A percentile compares a stretch with the other conserved stretches of the same genome.
Evolutionary conservation across 805 yeast species (phyloP).

Genomic region (Candida coquimbonensis): DNA sequence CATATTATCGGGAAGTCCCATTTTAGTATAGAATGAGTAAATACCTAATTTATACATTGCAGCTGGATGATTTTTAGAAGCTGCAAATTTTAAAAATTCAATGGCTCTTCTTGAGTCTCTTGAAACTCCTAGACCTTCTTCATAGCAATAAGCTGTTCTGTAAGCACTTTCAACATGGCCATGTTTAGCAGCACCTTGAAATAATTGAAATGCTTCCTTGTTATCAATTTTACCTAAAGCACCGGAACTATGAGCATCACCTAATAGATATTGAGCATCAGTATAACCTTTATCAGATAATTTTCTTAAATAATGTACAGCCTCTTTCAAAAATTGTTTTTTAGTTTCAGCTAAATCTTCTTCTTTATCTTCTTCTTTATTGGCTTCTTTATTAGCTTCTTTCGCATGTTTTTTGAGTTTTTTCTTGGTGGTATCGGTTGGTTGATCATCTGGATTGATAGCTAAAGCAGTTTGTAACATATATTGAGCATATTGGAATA

Average conservation of each 20-base stretch:
- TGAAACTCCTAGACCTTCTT: constrained; percentile 89
- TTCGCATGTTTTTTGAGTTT: too few relatives aligned
- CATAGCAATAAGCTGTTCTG: constrained; percentile 85
- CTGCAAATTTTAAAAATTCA: constrained; percentile 79
- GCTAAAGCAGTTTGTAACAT: constrained; percentile 79
- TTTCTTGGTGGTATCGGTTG: constrained; percentile 5
- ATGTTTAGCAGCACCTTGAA: constrained; percentile 88
- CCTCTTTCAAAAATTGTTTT: constrained; percentile 66
- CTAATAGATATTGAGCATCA: constrained; percentile 88
- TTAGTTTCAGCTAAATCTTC: constrained; percentile 29
- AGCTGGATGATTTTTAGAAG: constrained; percentile 89
- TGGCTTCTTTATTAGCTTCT: not conserved
- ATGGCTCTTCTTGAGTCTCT: constrained; percentile 82
- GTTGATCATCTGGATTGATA: constrained; percentile 28
- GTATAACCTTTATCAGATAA: constrained; percentile 74
- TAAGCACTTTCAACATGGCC: constrained; percentile 90
- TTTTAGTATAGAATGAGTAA: constrained; percentile 72
- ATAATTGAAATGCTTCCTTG: constrained; percentile 66
- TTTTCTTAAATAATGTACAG: constrained; percentile 58
- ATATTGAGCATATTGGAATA: constrained; percentile 87
- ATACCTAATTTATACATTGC: constrained; percentile 92
- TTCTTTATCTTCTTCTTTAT: constrained; percentile 29
- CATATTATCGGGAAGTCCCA: constrained; percentile 70
- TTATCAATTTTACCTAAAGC: constrained; percentile 76
- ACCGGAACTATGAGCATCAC: constrained; percentile 84